Conservation (phyloP, 139 green algal genomes). For the Chlorella vulgaris region DNA sequence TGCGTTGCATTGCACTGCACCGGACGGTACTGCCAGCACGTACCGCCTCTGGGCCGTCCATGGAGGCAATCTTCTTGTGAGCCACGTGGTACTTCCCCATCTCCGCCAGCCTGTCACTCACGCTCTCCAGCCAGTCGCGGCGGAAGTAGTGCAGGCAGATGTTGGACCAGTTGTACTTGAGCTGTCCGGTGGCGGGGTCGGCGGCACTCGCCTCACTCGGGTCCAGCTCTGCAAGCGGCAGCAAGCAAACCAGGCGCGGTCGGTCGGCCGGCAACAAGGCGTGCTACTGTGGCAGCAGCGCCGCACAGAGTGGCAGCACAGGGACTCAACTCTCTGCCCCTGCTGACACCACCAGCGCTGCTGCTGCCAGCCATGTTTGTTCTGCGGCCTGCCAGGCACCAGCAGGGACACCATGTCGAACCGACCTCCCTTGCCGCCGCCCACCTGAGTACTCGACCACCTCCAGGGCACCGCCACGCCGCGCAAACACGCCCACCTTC, state of each 20-base stretch:
- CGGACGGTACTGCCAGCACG: background rate
- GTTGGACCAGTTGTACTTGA: constrained; percentile 92
- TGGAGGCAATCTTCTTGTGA: constrained; percentile 83
- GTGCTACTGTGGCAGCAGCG: too few relatives aligned
- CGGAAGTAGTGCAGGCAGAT: constrained; percentile 97
- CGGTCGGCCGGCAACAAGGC: too few relatives aligned
- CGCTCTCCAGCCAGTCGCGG: constrained; percentile 70
- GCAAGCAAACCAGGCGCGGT: background rate
- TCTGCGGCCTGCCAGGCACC: too few relatives aligned
- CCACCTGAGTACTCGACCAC: constrained; percentile 89
- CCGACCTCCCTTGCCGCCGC: too few relatives aligned
- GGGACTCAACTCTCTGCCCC: too few relatives aligned
- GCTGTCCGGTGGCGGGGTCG: constrained; percentile 61
- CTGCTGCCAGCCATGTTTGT: too few relatives aligned
- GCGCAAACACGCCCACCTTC: constrained; percentile 85
- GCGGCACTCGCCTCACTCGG: constrained; percentile 61
- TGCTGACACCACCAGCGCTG: too few relatives aligned
- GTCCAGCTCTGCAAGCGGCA: constrained; percentile 65
- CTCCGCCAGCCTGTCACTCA: constrained; percentile 41
- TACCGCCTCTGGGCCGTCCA: constrained; percentile 52
- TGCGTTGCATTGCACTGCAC: background rate
- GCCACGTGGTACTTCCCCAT: constrained; percentile 85
- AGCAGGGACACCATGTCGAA: too few relatives aligned
- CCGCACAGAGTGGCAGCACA: too few relatives aligned
- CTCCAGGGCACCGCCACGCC: constrained; percentile 47